phyloP scores from a whole-genome alignment of 2,329 filamentous ascomycete genomes.

The Dothiorella sarmentorum region DNA sequence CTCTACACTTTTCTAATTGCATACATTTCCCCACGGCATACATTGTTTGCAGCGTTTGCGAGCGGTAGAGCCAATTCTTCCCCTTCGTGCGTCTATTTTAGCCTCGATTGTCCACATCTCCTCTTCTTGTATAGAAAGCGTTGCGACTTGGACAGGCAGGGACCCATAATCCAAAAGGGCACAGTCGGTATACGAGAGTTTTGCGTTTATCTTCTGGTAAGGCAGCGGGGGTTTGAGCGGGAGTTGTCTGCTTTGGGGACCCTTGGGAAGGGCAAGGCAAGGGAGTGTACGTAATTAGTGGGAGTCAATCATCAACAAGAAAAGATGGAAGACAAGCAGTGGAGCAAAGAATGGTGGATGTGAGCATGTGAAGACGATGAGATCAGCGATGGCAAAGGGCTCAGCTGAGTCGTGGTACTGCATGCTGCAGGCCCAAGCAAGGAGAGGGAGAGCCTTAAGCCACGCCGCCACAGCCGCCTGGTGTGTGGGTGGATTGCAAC shows the following conservation, averaged over 20 bases:
- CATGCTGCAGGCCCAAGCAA: not conserved
- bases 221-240: not conserved
- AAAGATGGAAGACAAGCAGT: not conserved
- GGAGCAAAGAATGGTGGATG: not conserved
- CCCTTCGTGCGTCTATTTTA: conserved; percentile 6
- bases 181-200: not conserved
- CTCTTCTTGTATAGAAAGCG: conserved; percentile 15
- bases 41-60: not conserved
- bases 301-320: conserved; percentile 7
- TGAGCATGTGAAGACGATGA: not conserved
- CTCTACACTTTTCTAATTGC: conserved; percentile 5
- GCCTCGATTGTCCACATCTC: conserved; percentile 5
- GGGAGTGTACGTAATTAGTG: conserved; percentile 13
- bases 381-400: not conserved
- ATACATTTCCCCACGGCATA: conserved; percentile 2
- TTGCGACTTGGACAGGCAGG: conserved; percentile 8
- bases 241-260: conserved; percentile 10
- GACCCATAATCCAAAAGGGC: not conserved
- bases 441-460: not conserved
- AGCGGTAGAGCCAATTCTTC: conserved; percentile 1
- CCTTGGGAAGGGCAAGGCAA: conserved; percentile 6
- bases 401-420: not conserved
- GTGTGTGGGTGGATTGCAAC: not conserved
- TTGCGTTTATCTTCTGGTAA: not conserved
- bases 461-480: conserved; percentile 3